Conservation (phyloP, 1,139 yeast species). For the Meyerozyma elateridarum region DNA sequence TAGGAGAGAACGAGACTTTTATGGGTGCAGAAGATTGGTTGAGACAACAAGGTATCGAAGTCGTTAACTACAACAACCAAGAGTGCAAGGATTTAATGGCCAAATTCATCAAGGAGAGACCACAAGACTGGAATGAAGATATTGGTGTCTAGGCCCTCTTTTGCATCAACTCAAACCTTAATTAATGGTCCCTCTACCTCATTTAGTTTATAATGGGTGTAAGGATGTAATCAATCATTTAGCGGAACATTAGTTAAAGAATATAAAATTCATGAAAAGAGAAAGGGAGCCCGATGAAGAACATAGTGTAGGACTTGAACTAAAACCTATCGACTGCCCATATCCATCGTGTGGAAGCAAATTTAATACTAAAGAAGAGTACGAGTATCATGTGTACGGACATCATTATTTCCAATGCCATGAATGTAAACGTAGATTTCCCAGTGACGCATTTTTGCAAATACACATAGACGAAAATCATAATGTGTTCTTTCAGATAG, state of each 20-base stretch:
- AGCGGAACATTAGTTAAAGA: too few relatives aligned
- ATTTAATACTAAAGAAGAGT: slow-evolving; percentile 18
- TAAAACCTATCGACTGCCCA: too few relatives aligned
- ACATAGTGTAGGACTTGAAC: too few relatives aligned
- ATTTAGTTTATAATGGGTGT: too few relatives aligned
- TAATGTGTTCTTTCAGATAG: slow-evolving; percentile 40
- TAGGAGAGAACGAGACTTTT: slow-evolving; percentile 83
- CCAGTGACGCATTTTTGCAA: slow-evolving; percentile 32
- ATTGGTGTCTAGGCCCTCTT: slow-evolving; percentile 69
- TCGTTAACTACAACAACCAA: slow-evolving; percentile 59
- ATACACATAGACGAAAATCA: slow-evolving; percentile 52
- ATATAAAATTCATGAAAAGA: slow-evolving; percentile 1
- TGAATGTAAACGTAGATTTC: slow-evolving; percentile 40
- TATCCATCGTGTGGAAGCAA: too few relatives aligned
- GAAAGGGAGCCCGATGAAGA: too few relatives aligned
- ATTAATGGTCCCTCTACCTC: too few relatives aligned
- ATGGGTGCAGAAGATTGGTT: slow-evolving; percentile 75
- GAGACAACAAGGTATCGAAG: slow-evolving; percentile 63
- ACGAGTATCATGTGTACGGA: slow-evolving; percentile 27
- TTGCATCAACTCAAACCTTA: too few relatives aligned
- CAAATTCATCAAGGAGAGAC: slow-evolving; percentile 70
- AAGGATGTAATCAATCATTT: too few relatives aligned
- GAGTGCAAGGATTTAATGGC: slow-evolving; percentile 73
- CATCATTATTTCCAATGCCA: slow-evolving; percentile 30
- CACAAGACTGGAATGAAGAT: slow-evolving; percentile 85